Conservation (phyloP, 371 early-diverging fungal species). For the Mucor indicus region DNA sequence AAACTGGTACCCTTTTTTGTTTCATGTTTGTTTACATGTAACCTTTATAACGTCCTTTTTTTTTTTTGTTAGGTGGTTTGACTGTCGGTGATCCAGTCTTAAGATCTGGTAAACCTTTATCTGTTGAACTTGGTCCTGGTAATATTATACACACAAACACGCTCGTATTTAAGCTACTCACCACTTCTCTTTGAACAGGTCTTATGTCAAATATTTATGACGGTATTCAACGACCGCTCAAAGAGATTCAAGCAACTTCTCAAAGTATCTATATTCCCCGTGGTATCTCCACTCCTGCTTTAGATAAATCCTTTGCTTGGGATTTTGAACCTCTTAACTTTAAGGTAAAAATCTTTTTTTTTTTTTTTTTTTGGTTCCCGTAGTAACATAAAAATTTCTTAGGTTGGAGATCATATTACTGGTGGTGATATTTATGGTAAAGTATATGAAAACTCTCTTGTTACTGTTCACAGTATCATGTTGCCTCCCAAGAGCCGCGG, state of each 20-base stretch:
- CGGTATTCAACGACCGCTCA: conserved; percentile 99
- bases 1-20: conserved; percentile 74
- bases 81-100: conserved; percentile 99
- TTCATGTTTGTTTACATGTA: not conserved
- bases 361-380: not conserved
- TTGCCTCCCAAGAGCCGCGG: conserved; percentile 95
- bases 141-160: conserved; percentile 15
- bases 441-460: conserved; percentile 96
- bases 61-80: conserved; percentile 77
- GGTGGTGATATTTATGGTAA: conserved; percentile 98
- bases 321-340: conserved; percentile 94
- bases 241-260: conserved; percentile 92
- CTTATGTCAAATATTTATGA: conserved; percentile 99
- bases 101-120: conserved; percentile 96
- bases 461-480: conserved; percentile 92
- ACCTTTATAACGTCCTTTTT: no score
- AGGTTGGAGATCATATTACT: conserved; percentile 95
- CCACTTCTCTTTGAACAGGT: conserved; percentile 39
- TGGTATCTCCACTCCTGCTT: conserved; percentile 96
- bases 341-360: conserved; percentile 45
- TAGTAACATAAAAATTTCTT: not conserved
- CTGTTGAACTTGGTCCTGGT: conserved; percentile 99
- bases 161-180: no score
- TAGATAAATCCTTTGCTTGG: conserved; percentile 92
- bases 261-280: conserved; percentile 99